Evolutionary conservation across 208 protist species (phyloP).

Genomic region (Leishmania martiniquensis): DNA sequence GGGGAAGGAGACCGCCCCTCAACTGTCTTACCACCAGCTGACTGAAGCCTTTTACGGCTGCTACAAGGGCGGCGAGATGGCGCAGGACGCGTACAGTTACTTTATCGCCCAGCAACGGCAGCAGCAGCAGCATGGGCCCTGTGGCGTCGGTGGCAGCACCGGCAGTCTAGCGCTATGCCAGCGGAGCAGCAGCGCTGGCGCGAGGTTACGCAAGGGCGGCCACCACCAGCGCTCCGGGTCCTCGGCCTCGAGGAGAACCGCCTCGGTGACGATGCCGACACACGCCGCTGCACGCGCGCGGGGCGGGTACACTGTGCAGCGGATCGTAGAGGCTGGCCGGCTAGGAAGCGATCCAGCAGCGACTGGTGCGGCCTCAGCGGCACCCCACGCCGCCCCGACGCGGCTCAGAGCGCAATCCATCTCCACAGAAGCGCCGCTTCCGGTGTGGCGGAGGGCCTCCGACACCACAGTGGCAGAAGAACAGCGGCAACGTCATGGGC

Average conservation of each 20-base stretch:
- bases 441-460: not conserved
- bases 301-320: not conserved
- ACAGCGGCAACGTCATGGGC: not conserved
- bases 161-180: not conserved
- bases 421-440: not conserved
- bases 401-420: not conserved
- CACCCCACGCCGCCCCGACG: not conserved
- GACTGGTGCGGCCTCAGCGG: not conserved
- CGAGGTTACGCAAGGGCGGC: not conserved
- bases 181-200: not conserved
- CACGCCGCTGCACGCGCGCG: not conserved
- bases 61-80: conserved; percentile 55
- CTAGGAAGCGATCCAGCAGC: not conserved
- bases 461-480: not conserved
- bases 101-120: conserved; percentile 38
- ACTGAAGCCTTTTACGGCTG: conserved; percentile 71
- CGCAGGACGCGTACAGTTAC: conserved; percentile 68
- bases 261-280: not conserved
- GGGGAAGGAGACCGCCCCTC: conserved; percentile 4
- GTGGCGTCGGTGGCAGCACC: not conserved
- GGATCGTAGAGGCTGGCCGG: not conserved
- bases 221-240: not conserved
- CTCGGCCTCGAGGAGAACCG: not conserved
- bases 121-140: not conserved
- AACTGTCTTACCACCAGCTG: conserved; percentile 64